These are phyloP conservation scores for Aphanomyces euteiches DNA, from an alignment of 352 stramenopile species.

Conservation along the genomic window DNA sequence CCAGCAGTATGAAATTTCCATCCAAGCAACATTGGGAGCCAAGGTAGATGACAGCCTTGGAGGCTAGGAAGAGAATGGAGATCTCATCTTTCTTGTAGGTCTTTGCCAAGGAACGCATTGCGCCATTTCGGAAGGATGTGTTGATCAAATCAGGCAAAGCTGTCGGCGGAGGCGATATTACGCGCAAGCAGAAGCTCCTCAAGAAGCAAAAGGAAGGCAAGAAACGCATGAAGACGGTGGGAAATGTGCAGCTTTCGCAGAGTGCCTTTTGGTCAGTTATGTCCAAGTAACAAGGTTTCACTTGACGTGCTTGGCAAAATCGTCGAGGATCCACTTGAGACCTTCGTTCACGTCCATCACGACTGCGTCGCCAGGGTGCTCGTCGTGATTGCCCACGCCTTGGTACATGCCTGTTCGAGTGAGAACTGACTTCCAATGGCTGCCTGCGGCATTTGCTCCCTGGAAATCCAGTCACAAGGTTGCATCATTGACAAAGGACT, in stretches of 20 bases:
- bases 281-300: conserved; percentile 51
- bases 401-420: conserved; percentile 80
- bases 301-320: conserved; percentile 39
- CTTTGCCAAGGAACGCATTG: conserved; percentile 96
- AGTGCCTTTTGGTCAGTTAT: conserved; percentile 98
- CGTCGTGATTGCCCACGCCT: conserved; percentile 48
- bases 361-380: conserved; percentile 62
- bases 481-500: neutral
- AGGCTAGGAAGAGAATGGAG: neutral
- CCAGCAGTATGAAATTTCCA: conserved; percentile 99
- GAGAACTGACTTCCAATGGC: conserved; percentile 79
- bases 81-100: conserved; percentile 41
- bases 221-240: conserved; percentile 94
- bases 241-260: conserved; percentile 95
- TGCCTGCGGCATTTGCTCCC: conserved; percentile 64
- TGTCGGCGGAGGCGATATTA: conserved; percentile 95
- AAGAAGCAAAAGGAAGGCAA: conserved; percentile 99
- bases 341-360: conserved; percentile 65
- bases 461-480: neutral
- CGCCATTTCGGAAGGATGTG: conserved; percentile 95
- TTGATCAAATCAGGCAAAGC: conserved; percentile 94
- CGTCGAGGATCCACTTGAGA: conserved; percentile 72
- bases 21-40: conserved; percentile 94
- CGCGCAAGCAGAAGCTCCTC: conserved; percentile 98
- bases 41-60: conserved; percentile 49